Evolutionary conservation across 148 eudicot species (phyloP).

Genomic region (Vaccinium macrocarpon): DNA sequence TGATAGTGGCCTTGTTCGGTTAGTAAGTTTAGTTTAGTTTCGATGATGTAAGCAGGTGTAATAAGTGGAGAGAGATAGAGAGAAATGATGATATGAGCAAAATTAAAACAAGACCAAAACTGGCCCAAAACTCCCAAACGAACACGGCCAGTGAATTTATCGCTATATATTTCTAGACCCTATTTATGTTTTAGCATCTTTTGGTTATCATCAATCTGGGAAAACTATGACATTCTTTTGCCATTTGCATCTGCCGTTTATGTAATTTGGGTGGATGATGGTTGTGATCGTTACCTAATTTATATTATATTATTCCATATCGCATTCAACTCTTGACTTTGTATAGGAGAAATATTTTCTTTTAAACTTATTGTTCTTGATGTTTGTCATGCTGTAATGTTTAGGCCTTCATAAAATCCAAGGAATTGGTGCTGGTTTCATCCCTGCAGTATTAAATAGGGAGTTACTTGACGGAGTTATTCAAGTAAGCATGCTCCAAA

Average conservation of each 20-base stretch:
- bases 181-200: too few species aligned
- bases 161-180: too few species aligned
- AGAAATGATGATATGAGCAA: too few species aligned
- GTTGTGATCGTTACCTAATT: background rate
- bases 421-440: constrained; percentile 69
- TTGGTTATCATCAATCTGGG: too few species aligned
- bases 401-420: constrained; percentile 69
- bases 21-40: too few species aligned
- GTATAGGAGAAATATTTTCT: background rate
- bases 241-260: background rate
- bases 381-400: background rate
- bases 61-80: too few species aligned
- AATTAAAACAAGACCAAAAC: too few species aligned
- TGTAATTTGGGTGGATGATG: background rate
- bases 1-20: too few species aligned
- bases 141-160: too few species aligned
- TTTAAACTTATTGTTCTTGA: background rate
- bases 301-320: background rate
- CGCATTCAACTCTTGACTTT: background rate
- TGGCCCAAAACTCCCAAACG: too few species aligned
- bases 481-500: constrained; percentile 40
- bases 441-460: constrained; percentile 58
- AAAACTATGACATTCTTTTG: background rate
- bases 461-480: constrained; percentile 50
- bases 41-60: too few species aligned